Evolutionary conservation across 2,329 filamentous ascomycete genomes (phyloP).

Genomic region (Fusarium falciforme): DNA sequence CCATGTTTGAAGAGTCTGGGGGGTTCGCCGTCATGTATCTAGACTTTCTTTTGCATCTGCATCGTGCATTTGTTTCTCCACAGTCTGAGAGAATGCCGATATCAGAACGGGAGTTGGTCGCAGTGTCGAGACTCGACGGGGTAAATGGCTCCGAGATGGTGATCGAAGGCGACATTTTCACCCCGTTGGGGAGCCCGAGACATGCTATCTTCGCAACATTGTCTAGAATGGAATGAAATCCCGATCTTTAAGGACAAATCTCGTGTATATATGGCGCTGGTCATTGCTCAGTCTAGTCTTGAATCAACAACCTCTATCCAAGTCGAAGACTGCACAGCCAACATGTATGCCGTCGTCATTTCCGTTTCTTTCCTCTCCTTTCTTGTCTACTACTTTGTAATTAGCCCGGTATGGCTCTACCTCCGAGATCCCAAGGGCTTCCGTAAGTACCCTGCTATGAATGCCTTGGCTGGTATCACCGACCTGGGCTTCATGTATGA

Average conservation of each 20-base stretch:
- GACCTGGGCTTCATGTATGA: constrained; percentile 24
- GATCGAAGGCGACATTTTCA: background rate
- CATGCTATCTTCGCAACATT: no score
- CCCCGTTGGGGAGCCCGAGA: background rate
- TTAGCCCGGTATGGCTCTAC: constrained; percentile 6
- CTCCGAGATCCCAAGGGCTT: constrained; percentile 50
- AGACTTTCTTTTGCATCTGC: background rate
- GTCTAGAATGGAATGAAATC: background rate
- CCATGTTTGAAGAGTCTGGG: background rate
- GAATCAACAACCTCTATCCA: background rate
- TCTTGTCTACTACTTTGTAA: background rate
- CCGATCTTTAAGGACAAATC: background rate
- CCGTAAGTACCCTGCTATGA: constrained; percentile 24
- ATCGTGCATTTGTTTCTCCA: background rate
- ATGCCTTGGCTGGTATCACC: constrained; percentile 33
- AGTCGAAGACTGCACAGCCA: background rate
- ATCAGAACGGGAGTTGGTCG: background rate
- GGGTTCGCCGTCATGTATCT: background rate
- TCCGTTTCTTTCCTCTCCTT: background rate
- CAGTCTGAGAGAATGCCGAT: constrained; percentile 3
- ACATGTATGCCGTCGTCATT: background rate
- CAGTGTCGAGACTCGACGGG: background rate
- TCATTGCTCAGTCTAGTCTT: background rate
- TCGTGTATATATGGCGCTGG: background rate
- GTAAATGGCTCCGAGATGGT: background rate